phyloP scores from a whole-genome alignment of 1,284 basidiomycete species.

The Schizopora paradoxa region DNA sequence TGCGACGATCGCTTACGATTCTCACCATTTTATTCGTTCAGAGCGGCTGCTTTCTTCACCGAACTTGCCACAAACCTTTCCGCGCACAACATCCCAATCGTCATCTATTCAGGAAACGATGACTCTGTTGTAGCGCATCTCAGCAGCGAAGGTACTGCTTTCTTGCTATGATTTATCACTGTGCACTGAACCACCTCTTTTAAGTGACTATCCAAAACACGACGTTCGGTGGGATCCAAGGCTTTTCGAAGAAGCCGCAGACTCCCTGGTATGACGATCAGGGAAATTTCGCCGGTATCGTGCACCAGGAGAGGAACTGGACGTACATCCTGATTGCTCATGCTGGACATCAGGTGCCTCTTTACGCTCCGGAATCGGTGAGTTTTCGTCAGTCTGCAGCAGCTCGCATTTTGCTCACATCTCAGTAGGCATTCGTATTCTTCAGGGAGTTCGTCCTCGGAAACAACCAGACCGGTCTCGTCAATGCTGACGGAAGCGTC shows the following conservation, averaged over 20 bases:
- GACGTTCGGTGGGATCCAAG: constrained; percentile 67
- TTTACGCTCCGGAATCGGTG: constrained; percentile 44
- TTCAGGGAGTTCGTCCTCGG: constrained; percentile 56
- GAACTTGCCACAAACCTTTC: constrained; percentile 62
- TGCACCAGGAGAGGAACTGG: constrained; percentile 67
- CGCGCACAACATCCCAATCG: constrained; percentile 40
- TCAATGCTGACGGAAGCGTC: constrained; percentile 34
- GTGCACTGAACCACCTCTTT: neutral
- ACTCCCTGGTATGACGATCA: constrained; percentile 58
- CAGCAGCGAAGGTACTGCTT: constrained; percentile 51
- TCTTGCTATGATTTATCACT: constrained; percentile 43
- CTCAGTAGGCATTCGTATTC: constrained; percentile 45
- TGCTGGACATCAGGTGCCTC: constrained; percentile 53
- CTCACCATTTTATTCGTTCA: constrained; percentile 25
- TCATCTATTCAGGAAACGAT: constrained; percentile 64
- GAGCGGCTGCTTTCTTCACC: constrained; percentile 57
- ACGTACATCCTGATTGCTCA: constrained; percentile 52
- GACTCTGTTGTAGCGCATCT: constrained; percentile 59
- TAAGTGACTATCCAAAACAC: constrained; percentile 44
- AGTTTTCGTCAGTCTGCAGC: neutral
- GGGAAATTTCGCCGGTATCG: constrained; percentile 55
- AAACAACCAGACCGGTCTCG: constrained; percentile 44
- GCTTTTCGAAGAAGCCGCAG: constrained; percentile 58
- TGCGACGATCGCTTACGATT: neutral
- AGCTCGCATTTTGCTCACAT: constrained; percentile 2